A percentile compares a stretch with the other conserved stretches of the same genome.
These are phyloP conservation scores for Avicennia marina DNA, from an alignment of 257 asterid genomes.

Conservation along the genomic window DNA sequence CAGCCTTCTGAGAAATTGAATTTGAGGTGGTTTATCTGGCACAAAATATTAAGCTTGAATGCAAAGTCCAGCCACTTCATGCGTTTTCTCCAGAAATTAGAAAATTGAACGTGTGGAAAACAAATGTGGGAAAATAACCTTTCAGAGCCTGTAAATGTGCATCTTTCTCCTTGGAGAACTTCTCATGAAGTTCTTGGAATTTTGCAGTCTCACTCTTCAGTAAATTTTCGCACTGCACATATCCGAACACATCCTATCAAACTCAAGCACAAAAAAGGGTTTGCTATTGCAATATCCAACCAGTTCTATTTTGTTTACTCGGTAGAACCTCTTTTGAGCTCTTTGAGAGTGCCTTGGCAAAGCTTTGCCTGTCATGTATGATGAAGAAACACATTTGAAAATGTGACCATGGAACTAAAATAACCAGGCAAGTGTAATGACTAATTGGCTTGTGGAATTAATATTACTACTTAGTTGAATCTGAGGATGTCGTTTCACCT, in stretches of 20 bases:
- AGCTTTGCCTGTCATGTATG: constrained; percentile 62
- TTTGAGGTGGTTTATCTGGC: no score
- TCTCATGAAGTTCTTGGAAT: constrained; percentile 61
- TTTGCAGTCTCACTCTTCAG: constrained; percentile 70
- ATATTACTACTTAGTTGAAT: not conserved
- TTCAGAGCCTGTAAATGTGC: constrained; percentile 64
- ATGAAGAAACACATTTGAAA: constrained; percentile 18
- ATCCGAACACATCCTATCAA: constrained; percentile 23
- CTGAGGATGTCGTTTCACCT: constrained; percentile 46
- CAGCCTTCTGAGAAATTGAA: no score
- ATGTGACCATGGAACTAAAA: constrained; percentile 3
- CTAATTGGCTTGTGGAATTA: not conserved
- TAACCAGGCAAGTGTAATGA: constrained; percentile 11
- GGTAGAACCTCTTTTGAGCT: constrained; percentile 81
- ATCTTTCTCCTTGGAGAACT: constrained; percentile 68
- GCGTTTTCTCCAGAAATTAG: no score
- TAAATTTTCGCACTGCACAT: constrained; percentile 71
- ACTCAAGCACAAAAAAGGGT: constrained; percentile 17
- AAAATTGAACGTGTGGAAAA: no score
- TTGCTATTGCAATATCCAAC: constrained; percentile 11
- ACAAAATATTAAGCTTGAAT: no score
- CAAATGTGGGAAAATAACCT: constrained; percentile 40
- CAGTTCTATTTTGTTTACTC: constrained; percentile 10
- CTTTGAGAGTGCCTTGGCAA: constrained; percentile 76
- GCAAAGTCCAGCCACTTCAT: no score